Evolutionary conservation across 108 stramenopile species (phyloP).

Genomic region (Schizochytrium sp.): DNA sequence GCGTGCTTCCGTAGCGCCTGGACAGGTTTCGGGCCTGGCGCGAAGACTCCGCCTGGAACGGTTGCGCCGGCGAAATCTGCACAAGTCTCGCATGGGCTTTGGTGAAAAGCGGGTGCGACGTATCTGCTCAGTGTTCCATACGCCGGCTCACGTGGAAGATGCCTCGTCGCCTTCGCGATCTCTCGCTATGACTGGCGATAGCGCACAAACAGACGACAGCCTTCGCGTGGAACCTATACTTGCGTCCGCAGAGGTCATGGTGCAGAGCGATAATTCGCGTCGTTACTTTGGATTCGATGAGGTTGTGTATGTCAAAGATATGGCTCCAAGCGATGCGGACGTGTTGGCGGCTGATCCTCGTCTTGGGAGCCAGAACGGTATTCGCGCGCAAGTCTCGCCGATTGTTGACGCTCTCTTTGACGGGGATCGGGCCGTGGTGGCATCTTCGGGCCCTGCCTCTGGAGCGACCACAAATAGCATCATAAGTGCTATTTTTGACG

Average conservation of each 20-base stretch:
- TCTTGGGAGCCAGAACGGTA: neutral
- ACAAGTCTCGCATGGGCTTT: neutral
- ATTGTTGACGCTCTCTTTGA: constrained; percentile 7
- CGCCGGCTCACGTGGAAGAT: neutral
- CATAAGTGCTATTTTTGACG: neutral
- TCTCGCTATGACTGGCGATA: neutral
- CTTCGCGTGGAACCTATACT: neutral
- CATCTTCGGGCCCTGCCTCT: neutral
- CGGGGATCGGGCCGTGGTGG: neutral
- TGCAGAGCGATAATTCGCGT: neutral
- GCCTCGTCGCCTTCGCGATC: neutral
- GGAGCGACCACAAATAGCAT: neutral
- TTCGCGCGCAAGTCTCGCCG: neutral
- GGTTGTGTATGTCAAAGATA: neutral
- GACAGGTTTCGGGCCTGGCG: neutral
- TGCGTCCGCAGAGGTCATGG: neutral
- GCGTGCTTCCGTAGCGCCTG: too few species aligned
- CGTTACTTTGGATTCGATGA: neutral
- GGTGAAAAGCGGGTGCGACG: neutral
- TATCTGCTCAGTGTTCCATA: neutral
- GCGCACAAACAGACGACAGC: neutral
- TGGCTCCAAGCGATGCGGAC: neutral
- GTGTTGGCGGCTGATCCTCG: neutral
- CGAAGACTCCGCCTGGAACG: neutral
- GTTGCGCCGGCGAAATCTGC: neutral